phyloP scores from a whole-genome alignment of 2,329 filamentous ascomycete genomes.

The Neonectria hederae region DNA sequence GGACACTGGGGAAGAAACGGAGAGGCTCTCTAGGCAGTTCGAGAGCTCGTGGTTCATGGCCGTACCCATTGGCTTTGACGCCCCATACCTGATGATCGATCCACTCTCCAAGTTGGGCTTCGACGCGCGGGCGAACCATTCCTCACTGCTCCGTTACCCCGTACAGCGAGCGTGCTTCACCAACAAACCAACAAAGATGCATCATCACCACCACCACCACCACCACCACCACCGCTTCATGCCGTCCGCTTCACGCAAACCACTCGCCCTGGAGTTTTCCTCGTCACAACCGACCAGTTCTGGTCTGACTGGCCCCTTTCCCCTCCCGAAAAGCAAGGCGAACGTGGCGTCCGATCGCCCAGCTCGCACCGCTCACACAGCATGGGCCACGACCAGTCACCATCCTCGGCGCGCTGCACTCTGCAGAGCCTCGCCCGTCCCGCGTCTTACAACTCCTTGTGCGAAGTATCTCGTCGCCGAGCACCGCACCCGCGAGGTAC shows the following conservation, averaged over 20 bases:
- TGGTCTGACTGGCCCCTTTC: conserved; percentile 12
- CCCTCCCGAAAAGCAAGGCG: conserved; percentile 38
- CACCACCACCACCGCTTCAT: conserved; percentile 4
- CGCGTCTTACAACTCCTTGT: background rate
- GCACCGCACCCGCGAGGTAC: conserved; percentile 3
- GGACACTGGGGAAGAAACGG: background rate
- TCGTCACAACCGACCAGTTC: conserved; percentile 24
- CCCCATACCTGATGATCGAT: conserved; percentile 13
- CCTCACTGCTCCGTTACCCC: background rate
- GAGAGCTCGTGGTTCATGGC: background rate
- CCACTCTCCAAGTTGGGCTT: background rate
- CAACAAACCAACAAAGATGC: conserved; percentile 25
- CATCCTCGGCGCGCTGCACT: conserved; percentile 6
- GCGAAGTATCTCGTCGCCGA: background rate
- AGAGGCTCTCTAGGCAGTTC: background rate
- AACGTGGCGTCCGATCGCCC: conserved; percentile 37
- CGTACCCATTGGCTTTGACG: background rate
- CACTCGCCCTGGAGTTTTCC: conserved; percentile 32
- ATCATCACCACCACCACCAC: conserved; percentile 10
- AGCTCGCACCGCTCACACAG: conserved; percentile 34
- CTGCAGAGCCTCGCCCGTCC: conserved; percentile 36
- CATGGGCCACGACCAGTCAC: conserved; percentile 4
- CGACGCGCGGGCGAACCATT: conserved; percentile 17
- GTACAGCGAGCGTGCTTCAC: background rate
- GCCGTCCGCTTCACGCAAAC: conserved; percentile 38